Base-by-base conservation (phyloP, 306 rosid genomes). In the Lagenaria siceraria region DNA sequence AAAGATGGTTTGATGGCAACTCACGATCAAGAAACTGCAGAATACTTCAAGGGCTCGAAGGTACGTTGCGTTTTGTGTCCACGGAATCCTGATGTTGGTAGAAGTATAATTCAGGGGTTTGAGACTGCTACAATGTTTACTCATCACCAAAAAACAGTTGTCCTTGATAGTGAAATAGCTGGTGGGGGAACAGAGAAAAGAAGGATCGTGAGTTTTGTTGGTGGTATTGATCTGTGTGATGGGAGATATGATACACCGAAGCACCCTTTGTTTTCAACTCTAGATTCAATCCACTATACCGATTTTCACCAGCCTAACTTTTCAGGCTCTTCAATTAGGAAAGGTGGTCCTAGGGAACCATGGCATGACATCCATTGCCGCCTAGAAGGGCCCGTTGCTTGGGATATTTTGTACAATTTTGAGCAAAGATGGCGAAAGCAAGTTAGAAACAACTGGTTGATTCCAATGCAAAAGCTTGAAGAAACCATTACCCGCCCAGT, bases 341-440 rank as follows among this genome's bases (percentile, higher is more conserved):
- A 92, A 83, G 93, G 98, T 8, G 97, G 97, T 81, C 98, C 98
- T 19, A 86, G 93, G 83, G 97, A 92, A 84, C 98, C 97, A 7
- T 92, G 98, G 97, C 97, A 95, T 86, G 98, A 95, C 63, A 88
- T 92, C 78, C 97, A 95, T 54, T 88, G 97, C 85, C 82, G 80
- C 58, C 81, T 94, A 27, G 96, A 92, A 86, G 98, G 97, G 4
- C 83, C 85, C 2, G 76, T 86, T 79, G 97, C 98, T 64, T 87
- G 95, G 95, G 97, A 94, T 83, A 95, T 94, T 31, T 48, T 92
- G 61, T 29, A 61, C 84, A 95, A 95, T 78, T 95, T 95, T 75
- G 85, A 90, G 80, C 96, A 90, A 49, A 86, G 98, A 78, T 94
- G 97, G 97, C 78, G 71, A 66, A 90, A 82, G 81, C 92, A 92